A percentile compares a stretch with the other conserved stretches of the same genome.
Evolutionary conservation across 805 yeast species (phyloP).

Genomic region (Cyberlindnera petersonii): DNA sequence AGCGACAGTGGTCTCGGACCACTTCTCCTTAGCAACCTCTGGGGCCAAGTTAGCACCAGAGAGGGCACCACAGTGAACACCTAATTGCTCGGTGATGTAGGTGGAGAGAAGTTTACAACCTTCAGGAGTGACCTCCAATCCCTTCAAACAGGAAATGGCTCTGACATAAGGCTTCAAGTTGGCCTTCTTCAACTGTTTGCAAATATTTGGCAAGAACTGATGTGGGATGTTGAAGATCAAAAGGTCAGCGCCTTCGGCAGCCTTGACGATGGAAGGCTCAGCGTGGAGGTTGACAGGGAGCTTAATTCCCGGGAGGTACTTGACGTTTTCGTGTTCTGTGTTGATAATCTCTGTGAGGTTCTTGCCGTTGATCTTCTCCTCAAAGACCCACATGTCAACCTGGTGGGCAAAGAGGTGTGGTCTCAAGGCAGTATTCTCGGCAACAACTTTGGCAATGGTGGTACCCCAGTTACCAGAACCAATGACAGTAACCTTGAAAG

Average conservation of each 20-base stretch:
- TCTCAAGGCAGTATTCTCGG: slow-evolving; percentile 77
- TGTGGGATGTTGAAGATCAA: slow-evolving; percentile 95
- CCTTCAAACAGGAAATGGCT: slow-evolving; percentile 95
- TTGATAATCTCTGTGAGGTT: slow-evolving; percentile 84
- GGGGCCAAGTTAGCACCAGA: slow-evolving; percentile 97
- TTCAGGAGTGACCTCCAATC: slow-evolving; percentile 72
- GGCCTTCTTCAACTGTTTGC: slow-evolving; percentile 66
- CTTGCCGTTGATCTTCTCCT: slow-evolving; percentile 74
- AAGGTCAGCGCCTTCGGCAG: slow-evolving; percentile 79
- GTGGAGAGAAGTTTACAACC: slow-evolving; percentile 84
- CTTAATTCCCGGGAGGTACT: slow-evolving; percentile 83
- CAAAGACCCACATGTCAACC: slow-evolving; percentile 96
- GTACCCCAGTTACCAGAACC: slow-evolving; percentile 99
- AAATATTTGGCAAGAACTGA: slow-evolving; percentile 81
- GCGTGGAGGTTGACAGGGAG: slow-evolving; percentile 87
- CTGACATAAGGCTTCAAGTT: slow-evolving; percentile 64
- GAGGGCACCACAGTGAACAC: slow-evolving; percentile 90
- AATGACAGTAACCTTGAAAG: slow-evolving; percentile 65
- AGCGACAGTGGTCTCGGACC: slow-evolving; percentile 98
- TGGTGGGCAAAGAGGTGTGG: slow-evolving; percentile 65
- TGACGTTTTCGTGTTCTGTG: slow-evolving; percentile 87
- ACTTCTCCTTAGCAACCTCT: slow-evolving; percentile 91
- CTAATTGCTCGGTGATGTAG: slow-evolving; percentile 73
- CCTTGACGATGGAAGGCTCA: slow-evolving; percentile 73
- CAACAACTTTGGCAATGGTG: slow-evolving; percentile 90